Base-by-base conservation (phyloP, 352 stramenopile species). In the Phytophthora constricta region DNA sequence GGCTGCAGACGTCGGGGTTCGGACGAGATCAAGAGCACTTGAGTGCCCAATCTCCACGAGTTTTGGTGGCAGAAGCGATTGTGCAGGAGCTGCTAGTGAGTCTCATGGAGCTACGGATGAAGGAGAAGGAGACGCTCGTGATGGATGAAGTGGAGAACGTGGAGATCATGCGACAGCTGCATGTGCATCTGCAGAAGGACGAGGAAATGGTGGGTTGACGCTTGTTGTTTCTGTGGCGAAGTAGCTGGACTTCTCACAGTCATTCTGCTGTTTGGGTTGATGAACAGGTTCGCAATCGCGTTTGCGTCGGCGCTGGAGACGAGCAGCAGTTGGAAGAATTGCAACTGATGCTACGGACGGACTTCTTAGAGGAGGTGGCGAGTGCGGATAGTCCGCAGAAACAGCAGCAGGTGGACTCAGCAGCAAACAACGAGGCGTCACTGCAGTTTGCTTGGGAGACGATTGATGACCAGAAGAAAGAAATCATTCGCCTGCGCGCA, bases 391-490 rank as follows among this genome's bases (percentile, higher is more conserved):
- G 68, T 62, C 62, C 71, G 14, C 62, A 79, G 55, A 71, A 71
- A 43, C 65, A 65, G 7, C 62, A 74, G 23, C 66, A 74, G 39
- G 4, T 10, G 0, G 65, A 77, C 31, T 67, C 65, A n/a, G 66
- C 74, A 25, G 65, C 77, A 9, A 72, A 72, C 48, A 82, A 80
- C 17, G 83, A 91, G 20, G 75, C 83, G 0, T 91, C 83, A 19
- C 57, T 91, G n/a, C 83, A 91, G 58, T 91, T 91, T 31, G 83
- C 80, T 8, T 91, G 80, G 80, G 83, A 91, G 27, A 91, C 83
- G 23, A 90, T 91, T 37, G 75, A 90, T 33, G 83, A 87, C 28
- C 83, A 91, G 41, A 91, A 90, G 68, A 77, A 84, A 49, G 77
- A 91, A 52, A 80, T 91, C 9, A 74, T 86, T 19, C 80, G 83